Evolutionary conservation across 495 filamentous ascomycete species (phyloP).

Genomic region (Copromyces sp.): DNA sequence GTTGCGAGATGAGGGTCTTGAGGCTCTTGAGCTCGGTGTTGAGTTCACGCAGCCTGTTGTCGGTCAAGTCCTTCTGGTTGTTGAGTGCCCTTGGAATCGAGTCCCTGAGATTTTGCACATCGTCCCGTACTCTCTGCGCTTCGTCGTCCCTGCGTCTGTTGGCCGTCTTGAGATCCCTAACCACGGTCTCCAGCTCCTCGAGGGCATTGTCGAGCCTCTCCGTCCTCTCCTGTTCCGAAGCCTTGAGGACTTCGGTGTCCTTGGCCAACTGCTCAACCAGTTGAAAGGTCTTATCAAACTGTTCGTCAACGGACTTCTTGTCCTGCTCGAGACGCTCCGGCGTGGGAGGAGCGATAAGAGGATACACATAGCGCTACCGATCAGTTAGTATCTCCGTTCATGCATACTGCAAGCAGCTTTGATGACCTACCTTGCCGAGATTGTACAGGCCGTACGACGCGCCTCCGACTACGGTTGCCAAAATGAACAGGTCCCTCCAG

Average conservation of each 20-base stretch:
- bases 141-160: constrained; percentile 77
- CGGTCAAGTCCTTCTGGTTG: constrained; percentile 73
- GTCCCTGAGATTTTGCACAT: constrained; percentile 71
- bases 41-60: constrained; percentile 72
- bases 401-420: background rate
- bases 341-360: constrained; percentile 86
- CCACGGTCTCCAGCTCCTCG: constrained; percentile 70
- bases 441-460: constrained; percentile 80
- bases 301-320: constrained; percentile 81
- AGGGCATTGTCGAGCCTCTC: constrained; percentile 76
- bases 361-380: constrained; percentile 70
- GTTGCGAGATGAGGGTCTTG: constrained; percentile 75
- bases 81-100: constrained; percentile 80
- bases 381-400: constrained; percentile 7
- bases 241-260: constrained; percentile 80
- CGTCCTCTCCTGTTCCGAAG: constrained; percentile 72
- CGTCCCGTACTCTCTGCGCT: constrained; percentile 70
- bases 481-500: constrained; percentile 98
- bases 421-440: constrained; percentile 58
- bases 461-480: constrained; percentile 84
- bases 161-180: constrained; percentile 68
- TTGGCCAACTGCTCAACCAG: constrained; percentile 84
- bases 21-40: constrained; percentile 84
- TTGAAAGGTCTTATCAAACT: constrained; percentile 82
- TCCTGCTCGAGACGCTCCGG: constrained; percentile 87